Base-by-base conservation (phyloP, 1,139 yeast species). In the Fermentozyma sake region DNA sequence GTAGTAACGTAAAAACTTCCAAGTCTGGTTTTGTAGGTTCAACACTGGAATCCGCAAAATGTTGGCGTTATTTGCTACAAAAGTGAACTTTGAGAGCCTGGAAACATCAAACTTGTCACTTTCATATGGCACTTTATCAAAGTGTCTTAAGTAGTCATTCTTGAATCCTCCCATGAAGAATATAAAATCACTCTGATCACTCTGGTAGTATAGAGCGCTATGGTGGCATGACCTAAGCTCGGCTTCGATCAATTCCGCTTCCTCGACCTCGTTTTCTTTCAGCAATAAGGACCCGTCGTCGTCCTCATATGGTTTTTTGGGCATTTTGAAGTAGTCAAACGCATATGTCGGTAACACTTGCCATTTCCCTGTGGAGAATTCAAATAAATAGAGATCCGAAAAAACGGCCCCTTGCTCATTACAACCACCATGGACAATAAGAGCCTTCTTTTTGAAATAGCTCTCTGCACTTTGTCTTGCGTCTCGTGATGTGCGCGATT, bases 201-300 rank as follows among this genome's bases (percentile, higher is more conserved):
- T 55, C 29, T 48, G 48, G 30, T 58, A 61, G 29, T 55, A 58
- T 23, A 61, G 44, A 4, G 68, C 62, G 4, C 57, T 50, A 36
- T 67, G 72, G 33, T 66, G 72, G 38, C 72, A 62, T 4, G 66
- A 48, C 14, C 72, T 42, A 18, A 66, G 46, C 38, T 67, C 72
- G 6, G 72, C 72, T 26, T 62, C 69, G 9, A 55, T 44, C 9
- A 63, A 43, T 10, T 46, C 37, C 2, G 71, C 61, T 6, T 48
- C 31, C 3, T 37, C 41, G 4, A 53, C 48, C 30, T 52, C 57
- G 5, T 46, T 46, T 4, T 56, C 60, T 20, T 45, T 40, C 4
- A 44, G 32, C 8, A 54, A 41, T 5, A 30, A 28, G 1, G 48
- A 38, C 5, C 42, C 30, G 32, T 52, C 52, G 18, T 58, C 61